A percentile compares a stretch with the other conserved stretches of the same genome.
These are phyloP conservation scores for Ceratocystis colombiana DNA, from an alignment of 2,329 filamentous ascomycete species.

Conservation along the genomic window DNA sequence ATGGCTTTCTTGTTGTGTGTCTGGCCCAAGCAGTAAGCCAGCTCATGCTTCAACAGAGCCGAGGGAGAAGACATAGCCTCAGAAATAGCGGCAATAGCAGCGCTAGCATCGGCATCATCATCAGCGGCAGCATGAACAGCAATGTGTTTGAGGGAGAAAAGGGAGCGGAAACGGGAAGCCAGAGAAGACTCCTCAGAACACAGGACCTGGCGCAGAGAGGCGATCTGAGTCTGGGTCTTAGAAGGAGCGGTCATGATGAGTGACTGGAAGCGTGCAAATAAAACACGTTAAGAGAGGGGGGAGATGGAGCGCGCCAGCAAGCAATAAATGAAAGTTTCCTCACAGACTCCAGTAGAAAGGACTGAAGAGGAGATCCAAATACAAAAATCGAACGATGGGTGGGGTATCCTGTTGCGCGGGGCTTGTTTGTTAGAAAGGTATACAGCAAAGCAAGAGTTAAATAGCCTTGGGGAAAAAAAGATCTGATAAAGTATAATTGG, in stretches of 20 bases:
- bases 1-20: constrained; percentile 68
- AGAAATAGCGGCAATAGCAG: constrained; percentile 69
- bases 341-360: not conserved
- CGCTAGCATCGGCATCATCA: constrained; percentile 45
- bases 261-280: not conserved
- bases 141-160: constrained; percentile 95
- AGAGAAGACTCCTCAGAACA: constrained; percentile 72
- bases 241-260: constrained; percentile 20
- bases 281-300: not conserved
- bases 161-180: constrained; percentile 81
- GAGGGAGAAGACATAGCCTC: constrained; percentile 77
- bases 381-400: constrained; percentile 5
- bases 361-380: constrained; percentile 1
- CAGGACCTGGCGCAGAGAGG: constrained; percentile 62
- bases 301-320: not conserved
- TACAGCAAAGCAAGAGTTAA: not conserved
- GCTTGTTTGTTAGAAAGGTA: not conserved
- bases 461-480: not conserved
- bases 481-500: constrained; percentile 18
- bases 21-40: constrained; percentile 94
- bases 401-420: constrained; percentile 21
- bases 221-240: constrained; percentile 39
- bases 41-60: constrained; percentile 86
- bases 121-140: constrained; percentile 63
- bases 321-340: not conserved